These are phyloP conservation scores for Salix viminalis DNA, from an alignment of 345 rosid genomes.

Conservation along the genomic window DNA sequence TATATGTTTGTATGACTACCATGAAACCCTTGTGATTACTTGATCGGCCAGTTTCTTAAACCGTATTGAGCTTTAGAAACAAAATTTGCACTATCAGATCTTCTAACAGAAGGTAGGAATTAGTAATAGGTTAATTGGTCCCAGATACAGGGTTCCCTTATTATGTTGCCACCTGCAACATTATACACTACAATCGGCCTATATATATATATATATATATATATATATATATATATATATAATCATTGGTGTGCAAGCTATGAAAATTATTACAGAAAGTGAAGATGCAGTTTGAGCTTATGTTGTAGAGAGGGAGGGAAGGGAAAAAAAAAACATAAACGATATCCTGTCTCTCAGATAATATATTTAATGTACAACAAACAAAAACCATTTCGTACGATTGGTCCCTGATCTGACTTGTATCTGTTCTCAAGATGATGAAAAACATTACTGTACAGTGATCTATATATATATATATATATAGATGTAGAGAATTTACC, in stretches of 20 bases:
- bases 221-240: not conserved
- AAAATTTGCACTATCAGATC: not conserved
- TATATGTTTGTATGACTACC: not conserved
- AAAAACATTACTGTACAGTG: not conserved
- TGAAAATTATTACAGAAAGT: not conserved
- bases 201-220: not conserved
- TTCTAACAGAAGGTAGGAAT: not conserved
- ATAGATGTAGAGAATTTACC: not conserved
- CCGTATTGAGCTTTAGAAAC: not conserved
- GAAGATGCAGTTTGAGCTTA: not conserved
- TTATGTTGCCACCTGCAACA: not conserved
- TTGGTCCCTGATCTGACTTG: not conserved
- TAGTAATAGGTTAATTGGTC: not conserved
- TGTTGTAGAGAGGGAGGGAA: not conserved
- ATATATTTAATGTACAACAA: not conserved
- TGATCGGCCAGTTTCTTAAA: not conserved
- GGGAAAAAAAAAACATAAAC: not conserved
- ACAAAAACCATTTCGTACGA: not conserved
- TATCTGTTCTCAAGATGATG: not conserved
- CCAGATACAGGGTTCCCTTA: not conserved
- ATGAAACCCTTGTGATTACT: not conserved
- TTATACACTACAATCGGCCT: not conserved
- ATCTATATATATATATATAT: not conserved
- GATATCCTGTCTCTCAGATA: not conserved
- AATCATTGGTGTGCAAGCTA: not conserved